A percentile compares a stretch with the other conserved stretches of the same genome.
These are phyloP conservation scores for Quercus dentata DNA, from an alignment of 306 rosid species.

Conservation along the genomic window DNA sequence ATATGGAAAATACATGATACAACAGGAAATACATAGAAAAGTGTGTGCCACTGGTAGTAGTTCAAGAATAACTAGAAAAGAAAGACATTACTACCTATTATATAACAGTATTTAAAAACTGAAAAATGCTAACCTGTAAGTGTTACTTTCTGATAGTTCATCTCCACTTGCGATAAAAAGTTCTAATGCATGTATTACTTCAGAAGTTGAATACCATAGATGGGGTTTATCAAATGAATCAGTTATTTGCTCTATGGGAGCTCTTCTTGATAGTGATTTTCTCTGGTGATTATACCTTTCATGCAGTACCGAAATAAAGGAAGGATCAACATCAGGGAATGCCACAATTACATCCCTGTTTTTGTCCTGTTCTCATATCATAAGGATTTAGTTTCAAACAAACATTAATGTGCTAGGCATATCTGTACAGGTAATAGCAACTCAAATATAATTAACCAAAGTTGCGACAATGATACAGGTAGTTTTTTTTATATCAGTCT, in stretches of 20 bases:
- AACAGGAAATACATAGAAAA: background rate
- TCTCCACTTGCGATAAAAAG: slow-evolving; percentile 68
- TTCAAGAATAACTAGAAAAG: background rate
- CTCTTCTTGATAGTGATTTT: slow-evolving; percentile 26
- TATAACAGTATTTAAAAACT: background rate
- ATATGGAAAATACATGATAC: background rate
- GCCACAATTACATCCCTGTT: slow-evolving; percentile 86
- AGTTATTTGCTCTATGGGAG: slow-evolving; percentile 32
- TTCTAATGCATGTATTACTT: slow-evolving; percentile 66
- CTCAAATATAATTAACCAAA: slow-evolving; percentile 1
- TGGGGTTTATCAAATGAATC: slow-evolving; percentile 73
- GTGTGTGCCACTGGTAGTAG: background rate
- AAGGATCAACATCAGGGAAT: slow-evolving; percentile 83
- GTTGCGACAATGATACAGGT: background rate
- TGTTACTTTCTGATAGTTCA: slow-evolving; percentile 48
- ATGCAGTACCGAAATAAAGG: slow-evolving; percentile 40
- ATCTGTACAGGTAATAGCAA: slow-evolving; percentile 10
- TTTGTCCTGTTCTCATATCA: slow-evolving; percentile 64
- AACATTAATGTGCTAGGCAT: background rate
- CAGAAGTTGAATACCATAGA: slow-evolving; percentile 83
- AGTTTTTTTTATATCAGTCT: background rate
- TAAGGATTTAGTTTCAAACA: slow-evolving; percentile 19
- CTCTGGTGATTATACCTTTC: slow-evolving; percentile 16
- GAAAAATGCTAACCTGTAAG: slow-evolving; percentile 51
- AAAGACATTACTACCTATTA: background rate